A percentile compares a stretch with the other conserved stretches of the same genome.
These are phyloP conservation scores for Exobasidium cylindrosporum DNA, from an alignment of 1,284 basidiomycete species.

Conservation along the genomic window DNA sequence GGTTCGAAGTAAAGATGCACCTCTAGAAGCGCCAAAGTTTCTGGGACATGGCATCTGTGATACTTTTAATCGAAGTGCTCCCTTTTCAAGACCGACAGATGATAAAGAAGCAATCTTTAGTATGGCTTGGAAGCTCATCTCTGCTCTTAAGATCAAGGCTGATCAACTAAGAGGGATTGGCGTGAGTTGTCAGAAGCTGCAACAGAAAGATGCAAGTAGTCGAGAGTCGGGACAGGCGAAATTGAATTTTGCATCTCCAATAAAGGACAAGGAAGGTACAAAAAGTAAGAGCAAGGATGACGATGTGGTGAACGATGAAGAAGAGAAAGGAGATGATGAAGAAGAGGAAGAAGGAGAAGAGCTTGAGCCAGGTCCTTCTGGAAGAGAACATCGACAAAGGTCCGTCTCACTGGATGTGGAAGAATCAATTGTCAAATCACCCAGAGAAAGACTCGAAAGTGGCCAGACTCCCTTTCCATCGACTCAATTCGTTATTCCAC, in stretches of 20 bases:
- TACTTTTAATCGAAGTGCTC: conserved; percentile 71
- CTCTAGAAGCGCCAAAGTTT: conserved; percentile 92
- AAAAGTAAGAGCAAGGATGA: background rate
- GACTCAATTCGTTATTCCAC: conserved; percentile 39
- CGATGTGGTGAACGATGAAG: background rate
- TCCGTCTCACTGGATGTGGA: background rate
- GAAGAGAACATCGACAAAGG: background rate
- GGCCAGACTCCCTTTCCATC: background rate
- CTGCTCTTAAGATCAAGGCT: conserved; percentile 72
- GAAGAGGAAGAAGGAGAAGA: conserved; percentile 15
- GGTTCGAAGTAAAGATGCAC: conserved; percentile 79
- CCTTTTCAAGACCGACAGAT: conserved; percentile 64
- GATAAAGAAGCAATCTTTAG: conserved; percentile 70
- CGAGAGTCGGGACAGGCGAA: conserved; percentile 23
- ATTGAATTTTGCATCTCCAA: conserved; percentile 19
- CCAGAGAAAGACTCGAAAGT: too few species aligned
- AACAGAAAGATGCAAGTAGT: conserved; percentile 22
- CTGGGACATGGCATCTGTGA: conserved; percentile 88
- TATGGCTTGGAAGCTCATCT: conserved; percentile 74
- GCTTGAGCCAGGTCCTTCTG: conserved; percentile 6
- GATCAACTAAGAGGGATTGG: conserved; percentile 88
- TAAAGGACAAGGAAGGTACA: background rate
- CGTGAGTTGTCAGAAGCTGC: conserved; percentile 86
- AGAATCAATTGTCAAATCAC: background rate
- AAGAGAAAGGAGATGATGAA: conserved; percentile 14